A percentile compares a stretch with the other conserved stretches of the same genome.
phyloP scores from a whole-genome alignment of 2,329 filamentous ascomycete genomes.

The Aspergillus felis region DNA sequence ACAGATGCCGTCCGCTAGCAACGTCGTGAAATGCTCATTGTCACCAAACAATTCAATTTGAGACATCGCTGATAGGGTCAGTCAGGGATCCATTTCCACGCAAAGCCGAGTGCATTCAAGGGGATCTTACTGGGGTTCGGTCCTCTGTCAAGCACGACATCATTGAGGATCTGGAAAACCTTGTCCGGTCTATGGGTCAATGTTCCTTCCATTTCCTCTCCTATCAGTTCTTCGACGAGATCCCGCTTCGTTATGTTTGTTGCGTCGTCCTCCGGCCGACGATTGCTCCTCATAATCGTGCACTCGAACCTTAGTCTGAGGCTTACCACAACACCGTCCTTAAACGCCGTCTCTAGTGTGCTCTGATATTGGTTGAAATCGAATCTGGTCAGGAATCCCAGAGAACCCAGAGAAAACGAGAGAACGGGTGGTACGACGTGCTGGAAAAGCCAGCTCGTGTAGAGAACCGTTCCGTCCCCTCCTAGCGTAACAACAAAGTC shows the following conservation, averaged over 20 bases:
- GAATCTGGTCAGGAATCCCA: conserved; percentile 96
- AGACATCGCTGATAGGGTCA: conserved; percentile 67
- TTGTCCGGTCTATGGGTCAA: conserved; percentile 80
- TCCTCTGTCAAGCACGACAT: conserved; percentile 92
- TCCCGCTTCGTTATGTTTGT: conserved; percentile 52
- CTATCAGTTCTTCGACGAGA: conserved; percentile 84
- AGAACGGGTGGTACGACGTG: conserved; percentile 89
- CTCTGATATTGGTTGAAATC: conserved; percentile 73
- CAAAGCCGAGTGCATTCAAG: not conserved
- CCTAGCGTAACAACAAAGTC: conserved; percentile 91
- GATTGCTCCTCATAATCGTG: conserved; percentile 73
- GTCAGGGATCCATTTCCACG: not conserved
- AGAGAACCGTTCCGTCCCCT: conserved; percentile 94
- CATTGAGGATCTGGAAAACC: conserved; percentile 88
- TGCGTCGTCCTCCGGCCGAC: conserved; percentile 25
- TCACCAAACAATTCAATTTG: conserved; percentile 90
- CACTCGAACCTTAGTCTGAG: conserved; percentile 86
- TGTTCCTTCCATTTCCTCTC: conserved; percentile 77
- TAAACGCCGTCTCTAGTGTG: conserved; percentile 69
- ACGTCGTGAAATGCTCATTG: conserved; percentile 89
- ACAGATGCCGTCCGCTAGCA: conserved; percentile 89
- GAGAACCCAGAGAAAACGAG: conserved; percentile 83
- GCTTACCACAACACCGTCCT: conserved; percentile 82
- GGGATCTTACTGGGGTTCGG: conserved; percentile 76
- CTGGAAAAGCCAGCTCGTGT: conserved; percentile 96